Conservation (phyloP, 371 early-diverging fungal species). For the Umbelopsis sp. region DNA sequence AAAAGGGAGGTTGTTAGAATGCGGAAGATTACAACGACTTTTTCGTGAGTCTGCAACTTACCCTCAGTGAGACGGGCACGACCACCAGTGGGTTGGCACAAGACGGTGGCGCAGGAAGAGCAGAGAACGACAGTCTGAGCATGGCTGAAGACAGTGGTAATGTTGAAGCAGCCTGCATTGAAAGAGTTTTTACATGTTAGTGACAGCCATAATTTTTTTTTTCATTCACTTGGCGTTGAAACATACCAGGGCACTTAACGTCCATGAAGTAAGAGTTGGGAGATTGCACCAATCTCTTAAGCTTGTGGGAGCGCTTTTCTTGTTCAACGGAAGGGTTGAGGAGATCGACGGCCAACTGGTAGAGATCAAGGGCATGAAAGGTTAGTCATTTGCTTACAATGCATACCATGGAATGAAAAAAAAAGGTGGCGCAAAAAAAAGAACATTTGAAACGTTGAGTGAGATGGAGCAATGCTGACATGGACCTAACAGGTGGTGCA, state of each 20-base stretch:
- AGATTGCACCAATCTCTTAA: slow-evolving; percentile 97
- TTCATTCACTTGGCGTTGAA: background rate
- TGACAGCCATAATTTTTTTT: background rate
- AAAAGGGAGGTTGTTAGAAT: too few species aligned
- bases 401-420: background rate
- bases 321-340: slow-evolving; percentile 95
- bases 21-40: too few species aligned
- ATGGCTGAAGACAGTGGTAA: slow-evolving; percentile 98
- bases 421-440: background rate
- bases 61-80: slow-evolving; percentile 93
- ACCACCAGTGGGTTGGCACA: slow-evolving; percentile 99
- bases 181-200: background rate
- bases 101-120: slow-evolving; percentile 90
- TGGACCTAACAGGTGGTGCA: too few species aligned
- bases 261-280: slow-evolving; percentile 99
- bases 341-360: slow-evolving; percentile 96
- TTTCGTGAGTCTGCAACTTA: slow-evolving; percentile 17
- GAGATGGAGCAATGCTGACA: too few species aligned
- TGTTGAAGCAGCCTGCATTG: slow-evolving; percentile 83
- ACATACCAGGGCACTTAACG: slow-evolving; percentile 94
- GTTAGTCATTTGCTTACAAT: background rate
- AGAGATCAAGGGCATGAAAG: slow-evolving; percentile 9
- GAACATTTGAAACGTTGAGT: too few species aligned
- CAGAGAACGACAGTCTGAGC: slow-evolving; percentile 98
- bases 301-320: slow-evolving; percentile 96